Percentiles rank a stretch among this genome's conserved stretches.
Conservation (phyloP, 768 basidiomycete genomes). For the Suillus alpinus region DNA sequence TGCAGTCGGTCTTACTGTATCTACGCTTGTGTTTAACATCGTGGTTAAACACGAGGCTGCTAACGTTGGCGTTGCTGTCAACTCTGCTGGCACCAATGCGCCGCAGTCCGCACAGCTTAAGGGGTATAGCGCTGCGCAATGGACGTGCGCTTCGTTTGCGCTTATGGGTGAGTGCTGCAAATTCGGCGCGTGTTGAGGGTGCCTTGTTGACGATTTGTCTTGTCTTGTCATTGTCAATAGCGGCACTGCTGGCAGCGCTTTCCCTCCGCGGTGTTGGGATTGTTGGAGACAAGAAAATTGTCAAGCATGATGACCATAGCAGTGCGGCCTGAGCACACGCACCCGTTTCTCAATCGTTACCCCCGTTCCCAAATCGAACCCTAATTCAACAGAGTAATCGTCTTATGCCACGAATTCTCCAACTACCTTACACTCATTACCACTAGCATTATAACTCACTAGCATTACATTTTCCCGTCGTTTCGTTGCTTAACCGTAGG, state of each 20-base stretch:
- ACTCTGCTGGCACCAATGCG: slow-evolving; percentile 26
- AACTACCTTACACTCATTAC: not conserved
- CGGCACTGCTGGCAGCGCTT: slow-evolving; percentile 29
- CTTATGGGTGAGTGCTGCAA: slow-evolving; percentile 44
- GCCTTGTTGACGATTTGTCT: slow-evolving; percentile 1
- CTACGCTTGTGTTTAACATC: slow-evolving; percentile 67
- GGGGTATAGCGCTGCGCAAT: slow-evolving; percentile 63
- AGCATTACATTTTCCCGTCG: not conserved
- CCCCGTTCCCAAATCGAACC: not conserved
- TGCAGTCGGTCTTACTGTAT: slow-evolving; percentile 65
- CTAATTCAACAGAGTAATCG: not conserved
- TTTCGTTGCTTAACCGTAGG: not conserved
- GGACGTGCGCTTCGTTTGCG: slow-evolving; percentile 58
- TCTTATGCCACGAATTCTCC: not conserved
- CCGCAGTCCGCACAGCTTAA: slow-evolving; percentile 38
- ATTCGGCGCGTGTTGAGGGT: not conserved
- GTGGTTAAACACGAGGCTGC: slow-evolving; percentile 36
- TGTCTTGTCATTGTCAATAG: slow-evolving; percentile 11
- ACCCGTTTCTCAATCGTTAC: not conserved
- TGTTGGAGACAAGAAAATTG: slow-evolving; percentile 30
- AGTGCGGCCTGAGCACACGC: not conserved
- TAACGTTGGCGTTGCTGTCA: slow-evolving; percentile 29
- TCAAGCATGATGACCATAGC: slow-evolving; percentile 13
- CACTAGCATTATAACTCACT: not conserved
- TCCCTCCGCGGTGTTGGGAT: slow-evolving; percentile 41